Base-by-base conservation (phyloP, 2,329 filamentous ascomycete genomes). In the Ceratocystiopsis sp. region DNA sequence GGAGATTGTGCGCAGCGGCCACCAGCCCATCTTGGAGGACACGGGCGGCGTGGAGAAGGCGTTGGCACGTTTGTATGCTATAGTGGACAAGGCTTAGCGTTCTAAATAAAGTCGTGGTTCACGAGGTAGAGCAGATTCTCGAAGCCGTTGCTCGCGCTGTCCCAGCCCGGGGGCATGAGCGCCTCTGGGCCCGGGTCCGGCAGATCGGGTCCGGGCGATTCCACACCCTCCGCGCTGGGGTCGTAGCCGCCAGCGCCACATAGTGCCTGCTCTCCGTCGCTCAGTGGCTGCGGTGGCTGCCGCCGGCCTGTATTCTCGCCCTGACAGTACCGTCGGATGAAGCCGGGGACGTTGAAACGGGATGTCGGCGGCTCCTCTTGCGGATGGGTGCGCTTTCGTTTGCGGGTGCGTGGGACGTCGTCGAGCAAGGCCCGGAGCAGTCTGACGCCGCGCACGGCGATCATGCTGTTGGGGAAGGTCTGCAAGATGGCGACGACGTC, bases 391-490 rank as follows among this genome's bases (percentile, higher is more conserved):
- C 29, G 17, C 16, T 29, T 42, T 8, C 41, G 40, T 18, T 43
- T 45, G 5, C 43, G 21, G 4, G 17, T 21, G 19, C 19, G 19
- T 21, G 19, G 19, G 7, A 21, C 19, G n/a, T 43, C 44, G 3
- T 47, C 41, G 6, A 64, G 42, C 4, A 64, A 49, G 0, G 60
- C 60, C 0, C 49, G 52, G 10, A 65, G 48, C 1, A 65, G 55
- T 17, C 57, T 58, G 12, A 57, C 51, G 4, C 62, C 62, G 11
- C 62, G 57, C 1, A 49, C 45, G 5, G 62, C 61, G 15, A 65
- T 58, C 16, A 58, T 58, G 49, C 60, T 63, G n/a, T 56, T 58
- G 1, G 50, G 46, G 34, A 54, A 62, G 13, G 50, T 50, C 14
- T 54, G 48, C 6, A 65, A 53, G 12, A 56, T 52, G 0, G 43